Evolutionary conservation across 768 basidiomycete species (phyloP).

Genomic region (Saitozyma sp.): DNA sequence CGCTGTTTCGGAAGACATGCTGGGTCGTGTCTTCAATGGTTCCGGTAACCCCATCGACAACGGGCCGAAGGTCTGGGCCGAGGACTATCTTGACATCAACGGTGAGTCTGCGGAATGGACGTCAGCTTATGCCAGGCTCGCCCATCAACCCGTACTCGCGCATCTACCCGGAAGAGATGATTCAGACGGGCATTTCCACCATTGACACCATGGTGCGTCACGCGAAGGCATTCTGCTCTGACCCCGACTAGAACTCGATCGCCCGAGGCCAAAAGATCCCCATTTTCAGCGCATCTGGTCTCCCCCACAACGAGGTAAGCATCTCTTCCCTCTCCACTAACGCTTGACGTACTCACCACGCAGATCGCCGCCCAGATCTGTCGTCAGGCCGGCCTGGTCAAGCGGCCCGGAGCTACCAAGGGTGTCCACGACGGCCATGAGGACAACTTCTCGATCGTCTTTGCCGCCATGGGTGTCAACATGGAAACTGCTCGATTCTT

Average conservation of each 20-base stretch:
- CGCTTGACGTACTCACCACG: slow-evolving; percentile 5
- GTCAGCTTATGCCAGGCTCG: slow-evolving; percentile 62
- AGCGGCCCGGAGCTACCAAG: slow-evolving; percentile 78
- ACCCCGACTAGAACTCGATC: slow-evolving; percentile 66
- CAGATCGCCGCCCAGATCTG: slow-evolving; percentile 99
- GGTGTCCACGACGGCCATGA: slow-evolving; percentile 98
- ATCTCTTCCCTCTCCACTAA: slow-evolving; percentile 36
- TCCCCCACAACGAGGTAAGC: slow-evolving; percentile 92
- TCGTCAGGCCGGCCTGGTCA: slow-evolving; percentile 96
- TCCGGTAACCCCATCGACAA: slow-evolving; percentile 97
- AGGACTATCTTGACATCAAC: slow-evolving; percentile 99
- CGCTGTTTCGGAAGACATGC: slow-evolving; percentile 97
- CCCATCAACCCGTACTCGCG: slow-evolving; percentile 77
- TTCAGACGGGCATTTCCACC: slow-evolving; percentile 99
- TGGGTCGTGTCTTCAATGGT: slow-evolving; percentile 98
- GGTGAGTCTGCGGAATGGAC: slow-evolving; percentile 59
- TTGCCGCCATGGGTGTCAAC: slow-evolving; percentile 99
- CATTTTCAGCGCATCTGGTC: slow-evolving; percentile 91
- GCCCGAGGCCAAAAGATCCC: slow-evolving; percentile 99
- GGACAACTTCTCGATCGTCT: slow-evolving; percentile 99
- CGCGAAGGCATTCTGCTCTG: not conserved
- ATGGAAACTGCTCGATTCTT: slow-evolving; percentile 99
- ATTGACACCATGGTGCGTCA: slow-evolving; percentile 52
- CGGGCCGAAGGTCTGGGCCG: slow-evolving; percentile 97
- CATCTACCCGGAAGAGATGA: slow-evolving; percentile 99